Evolutionary conservation across 2,329 filamentous ascomycete genomes (phyloP), one percentile per base, ranked within the genome.

Genomic region (Cucurbitaria berberidis): DNA sequence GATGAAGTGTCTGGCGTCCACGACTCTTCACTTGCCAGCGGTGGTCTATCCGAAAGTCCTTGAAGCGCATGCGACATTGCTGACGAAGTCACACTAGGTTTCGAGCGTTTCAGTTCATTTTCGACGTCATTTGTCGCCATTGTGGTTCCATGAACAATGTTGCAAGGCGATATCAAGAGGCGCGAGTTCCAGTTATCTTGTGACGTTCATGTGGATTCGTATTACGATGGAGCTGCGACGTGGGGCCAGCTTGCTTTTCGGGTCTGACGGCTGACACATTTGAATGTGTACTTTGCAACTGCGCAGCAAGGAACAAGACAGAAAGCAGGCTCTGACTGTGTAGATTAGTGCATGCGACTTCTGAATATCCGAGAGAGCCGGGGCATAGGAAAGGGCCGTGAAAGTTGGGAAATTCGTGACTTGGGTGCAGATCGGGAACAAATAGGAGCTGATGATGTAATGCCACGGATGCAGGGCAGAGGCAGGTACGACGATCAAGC

Each of bases 1-100:
- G 64, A 62, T n/a, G 59, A 58, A 16, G 53, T 50, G 8, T 68
- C 67, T 32, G 65, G 62, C 26, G 66, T 69, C 68, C 69, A 72
- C 16, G 68, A 61, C 35, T 60, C 66, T 19, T 66, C 62, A 19
- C 55, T 63, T 11, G 51, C 53, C 5, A 53, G 53, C 13, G 41
- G 55, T 30, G 55, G 60, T 48, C 45, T 55, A 22, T 49, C 59
- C 16, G 68, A 55, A n/a, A 70, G 64, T n/a, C 67, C 68, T 32
- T 63, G 57, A 34, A 72, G 63, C 27, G 64, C 68, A 46, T 71
- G 61, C 21, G 65, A 49, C 55, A 69, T 66, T 40, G 63, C 57
- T 19, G 64, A 67, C 46, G 58, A 57, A 22, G 52, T 58, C 19
- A 62, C 27, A 42, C 62, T 48, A 36, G 55, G 32, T 21, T 51